phyloP scores from a whole-genome alignment of 345 rosid species.

The Bruguiera sexangula region DNA sequence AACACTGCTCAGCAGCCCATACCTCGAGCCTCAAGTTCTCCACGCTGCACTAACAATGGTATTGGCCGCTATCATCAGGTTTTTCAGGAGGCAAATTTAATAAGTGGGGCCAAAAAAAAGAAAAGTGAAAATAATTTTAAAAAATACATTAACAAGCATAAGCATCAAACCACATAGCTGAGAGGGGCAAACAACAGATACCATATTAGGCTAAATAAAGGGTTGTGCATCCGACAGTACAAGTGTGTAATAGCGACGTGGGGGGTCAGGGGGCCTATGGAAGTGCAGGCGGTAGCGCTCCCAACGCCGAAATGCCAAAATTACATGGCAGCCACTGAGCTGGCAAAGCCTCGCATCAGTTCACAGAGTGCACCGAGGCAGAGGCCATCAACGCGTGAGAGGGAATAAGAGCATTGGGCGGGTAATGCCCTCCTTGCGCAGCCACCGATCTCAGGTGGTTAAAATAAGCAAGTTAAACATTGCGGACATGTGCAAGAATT shows the following conservation, averaged over 20 bases:
- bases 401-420: slow-evolving; percentile 54
- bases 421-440: slow-evolving; percentile 58
- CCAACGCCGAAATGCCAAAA: slow-evolving; percentile 13
- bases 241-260: no score
- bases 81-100: no score
- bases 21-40: slow-evolving; percentile 15
- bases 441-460: slow-evolving; percentile 65
- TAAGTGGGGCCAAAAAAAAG: no score
- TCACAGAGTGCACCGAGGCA: slow-evolving; percentile 74
- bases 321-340: slow-evolving; percentile 28
- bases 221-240: no score
- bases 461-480: slow-evolving; percentile 24
- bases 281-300: neutral
- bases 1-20: slow-evolving; percentile 19
- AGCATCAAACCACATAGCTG: no score
- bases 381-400: slow-evolving; percentile 52
- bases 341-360: slow-evolving; percentile 20
- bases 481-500: no score
- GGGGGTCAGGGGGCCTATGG: neutral
- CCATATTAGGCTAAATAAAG: no score
- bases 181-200: no score
- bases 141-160: no score
- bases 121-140: no score
- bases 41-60: neutral
- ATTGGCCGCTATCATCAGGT: no score